These are phyloP conservation scores for Nemania bipapillata DNA, from an alignment of 2,329 filamentous ascomycete species.

Conservation along the genomic window DNA sequence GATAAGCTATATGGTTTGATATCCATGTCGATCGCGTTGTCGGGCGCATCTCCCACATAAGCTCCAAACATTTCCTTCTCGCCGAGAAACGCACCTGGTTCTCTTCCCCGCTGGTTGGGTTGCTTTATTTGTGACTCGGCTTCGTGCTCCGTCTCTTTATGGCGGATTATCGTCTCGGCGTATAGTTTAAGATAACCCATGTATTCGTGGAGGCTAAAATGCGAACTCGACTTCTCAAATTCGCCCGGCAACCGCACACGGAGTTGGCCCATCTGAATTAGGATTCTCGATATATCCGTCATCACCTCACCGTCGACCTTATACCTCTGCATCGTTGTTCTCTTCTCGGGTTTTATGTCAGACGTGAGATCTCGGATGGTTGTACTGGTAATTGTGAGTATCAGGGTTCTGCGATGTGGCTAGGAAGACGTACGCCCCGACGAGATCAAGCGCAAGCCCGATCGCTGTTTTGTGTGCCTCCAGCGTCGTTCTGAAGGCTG, in stretches of 20 bases:
- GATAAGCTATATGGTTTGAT: conserved; percentile 42
- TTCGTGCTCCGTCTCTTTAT: conserved; percentile 42
- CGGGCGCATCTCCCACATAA: conserved; percentile 54
- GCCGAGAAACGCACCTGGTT: conserved; percentile 47
- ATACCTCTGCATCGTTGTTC: conserved; percentile 41
- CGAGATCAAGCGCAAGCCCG: conserved; percentile 56
- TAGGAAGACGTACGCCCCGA: conserved; percentile 51
- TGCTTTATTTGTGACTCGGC: conserved; percentile 9
- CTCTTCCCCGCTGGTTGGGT: conserved; percentile 4
- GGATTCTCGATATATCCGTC: conserved; percentile 51
- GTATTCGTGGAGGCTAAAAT: conserved; percentile 74
- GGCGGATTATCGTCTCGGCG: conserved; percentile 49
- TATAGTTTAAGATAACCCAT: conserved; percentile 77
- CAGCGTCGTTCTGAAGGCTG: conserved; percentile 50
- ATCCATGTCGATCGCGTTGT: conserved; percentile 56
- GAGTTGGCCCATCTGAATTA: conserved; percentile 52
- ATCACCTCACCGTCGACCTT: conserved; percentile 44
- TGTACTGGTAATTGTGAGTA: conserved; percentile 44
- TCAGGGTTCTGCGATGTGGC: conserved; percentile 14
- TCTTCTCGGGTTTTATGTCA: conserved; percentile 38
- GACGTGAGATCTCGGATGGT: conserved; percentile 44
- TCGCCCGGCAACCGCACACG: conserved; percentile 51
- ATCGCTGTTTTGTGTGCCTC: conserved; percentile 55
- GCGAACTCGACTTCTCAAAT: conserved; percentile 73
- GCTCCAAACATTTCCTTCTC: conserved; percentile 46